Evolutionary conservation across 441 rosid genomes (phyloP).

Genomic region (Metrosideros polymorpha): DNA sequence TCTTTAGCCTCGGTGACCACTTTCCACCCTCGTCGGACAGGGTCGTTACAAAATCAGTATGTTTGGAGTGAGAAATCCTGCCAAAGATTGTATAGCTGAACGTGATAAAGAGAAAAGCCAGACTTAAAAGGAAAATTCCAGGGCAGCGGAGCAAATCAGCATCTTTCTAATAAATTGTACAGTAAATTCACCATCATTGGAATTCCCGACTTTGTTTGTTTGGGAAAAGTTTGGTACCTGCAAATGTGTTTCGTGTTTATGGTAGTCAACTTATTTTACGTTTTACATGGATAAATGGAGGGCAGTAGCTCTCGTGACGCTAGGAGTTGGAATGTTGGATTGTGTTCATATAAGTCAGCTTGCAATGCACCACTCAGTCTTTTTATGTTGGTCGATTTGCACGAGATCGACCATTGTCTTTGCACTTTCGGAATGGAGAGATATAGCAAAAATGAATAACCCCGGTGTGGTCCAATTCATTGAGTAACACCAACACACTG

Average conservation of each 20-base stretch:
- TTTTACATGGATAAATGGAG: background rate
- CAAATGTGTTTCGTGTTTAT: background rate
- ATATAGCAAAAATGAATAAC: background rate
- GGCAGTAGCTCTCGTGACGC: background rate
- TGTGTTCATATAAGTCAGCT: background rate
- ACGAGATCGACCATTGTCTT: background rate
- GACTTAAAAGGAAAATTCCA: background rate
- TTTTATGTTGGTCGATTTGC: background rate
- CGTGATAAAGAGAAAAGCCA: background rate
- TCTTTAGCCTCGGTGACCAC: too few relatives aligned
- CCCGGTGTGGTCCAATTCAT: background rate
- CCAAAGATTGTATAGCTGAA: background rate
- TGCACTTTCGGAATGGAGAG: background rate
- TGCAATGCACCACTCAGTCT: background rate
- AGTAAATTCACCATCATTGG: background rate
- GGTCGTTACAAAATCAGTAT: background rate
- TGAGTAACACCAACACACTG: background rate
- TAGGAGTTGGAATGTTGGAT: background rate
- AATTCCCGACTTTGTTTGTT: background rate
- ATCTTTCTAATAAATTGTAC: background rate
- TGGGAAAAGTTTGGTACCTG: background rate
- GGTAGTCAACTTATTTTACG: background rate
- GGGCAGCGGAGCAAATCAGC: background rate
- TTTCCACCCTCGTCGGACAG: too few relatives aligned
- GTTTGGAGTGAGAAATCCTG: background rate